Evolutionary conservation across 441 rosid species (phyloP), one percentile per base, ranked within the genome.

Genomic region (Syzygium syzygioides): DNA sequence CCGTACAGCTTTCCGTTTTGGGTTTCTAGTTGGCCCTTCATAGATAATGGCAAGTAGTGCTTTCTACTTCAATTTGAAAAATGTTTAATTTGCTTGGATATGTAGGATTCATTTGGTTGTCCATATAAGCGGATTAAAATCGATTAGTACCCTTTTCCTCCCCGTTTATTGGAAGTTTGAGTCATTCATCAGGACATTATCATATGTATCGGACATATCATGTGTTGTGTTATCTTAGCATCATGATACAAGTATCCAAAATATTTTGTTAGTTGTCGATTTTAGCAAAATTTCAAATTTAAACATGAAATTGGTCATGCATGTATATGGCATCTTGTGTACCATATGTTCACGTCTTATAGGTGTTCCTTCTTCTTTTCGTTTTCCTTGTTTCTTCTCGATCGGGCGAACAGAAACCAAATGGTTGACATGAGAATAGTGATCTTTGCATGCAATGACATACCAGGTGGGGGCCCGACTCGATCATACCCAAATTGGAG

Each of bases 341-440:
- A 19, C 8, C 79, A 34, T 34, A 4, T 34, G 3, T 68, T 68
- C 26, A 18, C 26, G 10, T 68, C 14, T 25, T 18, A 34, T 68
- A 1, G 5, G 1, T 5, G 4, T 34, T 66, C 79, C 9, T 32
- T 18, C 14, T 66, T 66, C 79, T 32, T 18, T 66, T 19, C 25
- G 25, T 9, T 66, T 71, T 20, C 15, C 50, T 1, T 37, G 20
- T 71, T 71, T 71, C 80, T 71, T 34, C 25, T 11, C 0, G 3
- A 71, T 34, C 1, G 14, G 15, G 28, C 19, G 28, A 12, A 0
- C 1, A 3, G 28, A 11, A 34, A 6, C 4, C 26, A 34, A 34
- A 32, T 4, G 25, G 45, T 20, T 68, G 37, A 62, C 26, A 3
- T 34, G 1, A 32, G 8, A 19, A 23, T 68, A 4, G 26, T 71